Evolutionary conservation across 2,329 filamentous ascomycete genomes (phyloP).

Genomic region (Hypomyces perniciosus): DNA sequence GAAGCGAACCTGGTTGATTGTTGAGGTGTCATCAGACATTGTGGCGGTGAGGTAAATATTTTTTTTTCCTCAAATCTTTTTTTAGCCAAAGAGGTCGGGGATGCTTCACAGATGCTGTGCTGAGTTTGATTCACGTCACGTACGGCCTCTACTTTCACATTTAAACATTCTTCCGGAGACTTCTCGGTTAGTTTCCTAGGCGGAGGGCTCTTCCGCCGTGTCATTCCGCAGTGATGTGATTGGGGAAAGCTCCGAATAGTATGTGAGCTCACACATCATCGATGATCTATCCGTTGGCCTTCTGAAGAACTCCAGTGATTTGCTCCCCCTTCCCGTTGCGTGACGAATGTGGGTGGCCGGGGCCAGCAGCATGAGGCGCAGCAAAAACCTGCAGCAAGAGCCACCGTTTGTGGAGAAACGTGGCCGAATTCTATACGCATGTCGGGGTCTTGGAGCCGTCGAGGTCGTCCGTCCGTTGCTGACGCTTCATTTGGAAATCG

Average conservation of each 20-base stretch:
- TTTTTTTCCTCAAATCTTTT: too few relatives aligned
- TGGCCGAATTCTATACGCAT: slow-evolving; percentile 24
- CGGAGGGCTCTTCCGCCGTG: not conserved
- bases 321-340: not conserved
- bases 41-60: slow-evolving; percentile 15
- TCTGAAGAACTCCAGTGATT: not conserved
- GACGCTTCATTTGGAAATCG: slow-evolving; percentile 1
- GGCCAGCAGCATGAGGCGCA: slow-evolving; percentile 10
- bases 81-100: too few relatives aligned
- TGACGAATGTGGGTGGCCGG: not conserved
- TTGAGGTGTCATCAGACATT: slow-evolving; percentile 27
- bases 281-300: too few relatives aligned
- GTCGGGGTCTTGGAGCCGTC: not conserved
- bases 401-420: slow-evolving; percentile 19
- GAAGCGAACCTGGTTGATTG: slow-evolving; percentile 36
- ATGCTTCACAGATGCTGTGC: not conserved
- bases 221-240: too few relatives aligned
- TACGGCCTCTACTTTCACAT: slow-evolving; percentile 7
- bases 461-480: not conserved
- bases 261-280: too few relatives aligned
- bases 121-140: not conserved
- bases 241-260: too few relatives aligned
- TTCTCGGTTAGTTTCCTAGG: slow-evolving; percentile 24
- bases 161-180: slow-evolving; percentile 24
- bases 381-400: slow-evolving; percentile 9